Percentiles rank a stretch among this genome's conserved stretches.
phyloP scores from a whole-genome alignment of 768 basidiomycete genomes.

The Pleurotus eryngii region DNA sequence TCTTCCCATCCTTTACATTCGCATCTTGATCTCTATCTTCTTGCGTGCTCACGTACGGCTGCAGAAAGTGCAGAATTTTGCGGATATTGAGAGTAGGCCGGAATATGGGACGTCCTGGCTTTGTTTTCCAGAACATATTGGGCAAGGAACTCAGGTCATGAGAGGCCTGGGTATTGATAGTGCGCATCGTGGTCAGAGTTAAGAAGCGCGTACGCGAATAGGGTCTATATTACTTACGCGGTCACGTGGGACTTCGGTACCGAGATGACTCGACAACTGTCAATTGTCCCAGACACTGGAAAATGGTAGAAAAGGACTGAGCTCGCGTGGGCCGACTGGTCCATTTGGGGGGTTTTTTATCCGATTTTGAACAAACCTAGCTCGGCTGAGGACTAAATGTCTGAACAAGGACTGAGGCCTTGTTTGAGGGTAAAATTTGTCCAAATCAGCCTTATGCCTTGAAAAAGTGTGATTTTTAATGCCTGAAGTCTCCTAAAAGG shows the following conservation, averaged over 20 bases:
- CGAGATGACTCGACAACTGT: no score
- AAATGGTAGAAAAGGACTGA: no score
- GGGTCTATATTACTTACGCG: neutral
- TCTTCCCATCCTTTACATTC: constrained; percentile 3
- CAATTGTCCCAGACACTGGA: no score
- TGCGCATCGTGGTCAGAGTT: neutral
- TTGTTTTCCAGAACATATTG: constrained; percentile 14
- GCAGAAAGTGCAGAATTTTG: constrained; percentile 18
- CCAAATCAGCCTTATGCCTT: no score
- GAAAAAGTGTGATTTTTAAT: no score
- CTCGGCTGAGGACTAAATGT: no score
- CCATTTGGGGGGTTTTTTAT: no score
- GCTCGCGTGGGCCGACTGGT: no score
- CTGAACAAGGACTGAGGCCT: no score
- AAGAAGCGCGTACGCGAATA: neutral
- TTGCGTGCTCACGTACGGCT: constrained; percentile 5
- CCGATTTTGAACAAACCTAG: no score
- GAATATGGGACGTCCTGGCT: constrained; percentile 7
- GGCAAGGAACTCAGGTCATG: constrained; percentile 1
- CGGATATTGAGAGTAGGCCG: constrained; percentile 24
- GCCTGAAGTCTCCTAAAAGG: no score
- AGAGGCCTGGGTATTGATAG: neutral
- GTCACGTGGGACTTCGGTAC: neutral
- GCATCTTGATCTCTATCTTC: constrained; percentile 16
- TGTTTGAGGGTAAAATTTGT: no score